These are phyloP conservation scores for Cardamine occulta DNA, from an alignment of 345 rosid genomes.

Conservation along the genomic window DNA sequence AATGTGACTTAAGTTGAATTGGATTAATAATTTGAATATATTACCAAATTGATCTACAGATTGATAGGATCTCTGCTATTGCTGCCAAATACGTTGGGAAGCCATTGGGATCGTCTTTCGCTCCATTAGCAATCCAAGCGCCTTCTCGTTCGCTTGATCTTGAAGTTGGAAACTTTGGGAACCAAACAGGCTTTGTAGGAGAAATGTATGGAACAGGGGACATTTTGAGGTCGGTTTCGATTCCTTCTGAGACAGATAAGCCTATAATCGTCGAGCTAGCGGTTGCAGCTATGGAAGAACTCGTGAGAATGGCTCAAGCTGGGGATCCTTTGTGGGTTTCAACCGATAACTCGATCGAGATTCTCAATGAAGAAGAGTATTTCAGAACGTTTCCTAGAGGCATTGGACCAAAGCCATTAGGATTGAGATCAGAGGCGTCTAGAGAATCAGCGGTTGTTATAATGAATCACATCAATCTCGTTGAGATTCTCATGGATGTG, in stretches of 20 bases:
- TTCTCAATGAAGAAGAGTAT: conserved; percentile 82
- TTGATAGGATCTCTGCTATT: conserved; percentile 82
- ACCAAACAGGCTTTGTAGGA: conserved; percentile 70
- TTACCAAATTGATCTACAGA: conserved; percentile 47
- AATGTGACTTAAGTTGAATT: not conserved
- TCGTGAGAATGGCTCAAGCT: conserved; percentile 77
- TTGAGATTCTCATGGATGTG: conserved; percentile 98
- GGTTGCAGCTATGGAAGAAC: conserved; percentile 98
- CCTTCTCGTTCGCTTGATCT: conserved; percentile 68
- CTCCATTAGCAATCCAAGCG: conserved; percentile 55
- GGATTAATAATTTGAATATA: not conserved
- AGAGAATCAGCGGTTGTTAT: conserved; percentile 84
- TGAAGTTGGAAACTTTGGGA: conserved; percentile 61
- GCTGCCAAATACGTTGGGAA: conserved; percentile 89
- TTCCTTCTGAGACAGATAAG: conserved; percentile 83
- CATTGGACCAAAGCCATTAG: conserved; percentile 81
- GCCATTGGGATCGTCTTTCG: conserved; percentile 58
- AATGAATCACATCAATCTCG: conserved; percentile 85
- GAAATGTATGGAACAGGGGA: conserved; percentile 81
- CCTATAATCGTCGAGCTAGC: conserved; percentile 94
- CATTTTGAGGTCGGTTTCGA: conserved; percentile 50
- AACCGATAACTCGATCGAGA: conserved; percentile 51
- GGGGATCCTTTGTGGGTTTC: conserved; percentile 81
- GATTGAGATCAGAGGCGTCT: conserved; percentile 83
- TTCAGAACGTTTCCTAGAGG: conserved; percentile 82